Evolutionary conservation across 2,329 filamentous ascomycete species (phyloP).

Genomic region (Fusarium caatingaense): DNA sequence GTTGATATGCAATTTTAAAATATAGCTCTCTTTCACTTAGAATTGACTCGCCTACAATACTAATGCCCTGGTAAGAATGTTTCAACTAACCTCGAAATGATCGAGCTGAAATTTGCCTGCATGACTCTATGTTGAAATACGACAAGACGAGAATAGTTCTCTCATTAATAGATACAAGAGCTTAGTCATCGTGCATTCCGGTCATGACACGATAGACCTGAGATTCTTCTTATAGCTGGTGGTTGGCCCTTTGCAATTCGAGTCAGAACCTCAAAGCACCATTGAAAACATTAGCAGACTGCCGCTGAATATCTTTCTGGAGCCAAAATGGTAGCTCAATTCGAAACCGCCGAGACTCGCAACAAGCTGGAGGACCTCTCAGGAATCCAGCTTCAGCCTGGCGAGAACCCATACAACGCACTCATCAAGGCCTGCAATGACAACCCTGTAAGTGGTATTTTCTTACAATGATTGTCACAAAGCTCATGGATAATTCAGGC

Average conservation of each 20-base stretch:
- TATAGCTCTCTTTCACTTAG: slow-evolving; percentile 1
- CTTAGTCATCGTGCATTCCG: slow-evolving; percentile 37
- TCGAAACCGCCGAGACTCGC: slow-evolving; percentile 51
- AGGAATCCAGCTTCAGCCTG: slow-evolving; percentile 60
- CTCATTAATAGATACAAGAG: slow-evolving; percentile 5
- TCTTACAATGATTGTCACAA: neutral
- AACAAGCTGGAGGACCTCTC: slow-evolving; percentile 68
- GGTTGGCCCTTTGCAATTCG: neutral
- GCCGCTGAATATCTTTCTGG: neutral
- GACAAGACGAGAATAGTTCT: slow-evolving; percentile 18
- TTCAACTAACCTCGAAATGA: slow-evolving; percentile 23
- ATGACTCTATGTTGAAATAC: slow-evolving; percentile 1
- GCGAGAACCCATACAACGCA: slow-evolving; percentile 80
- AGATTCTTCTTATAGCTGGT: slow-evolving; percentile 12
- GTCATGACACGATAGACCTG: neutral
- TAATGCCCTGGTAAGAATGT: slow-evolving; percentile 4
- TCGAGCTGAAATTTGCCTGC: slow-evolving; percentile 9
- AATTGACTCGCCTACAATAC: neutral
- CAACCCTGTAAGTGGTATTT: slow-evolving; percentile 66
- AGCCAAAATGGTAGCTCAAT: slow-evolving; percentile 30
- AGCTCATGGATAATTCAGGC: slow-evolving; percentile 55
- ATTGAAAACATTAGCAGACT: neutral
- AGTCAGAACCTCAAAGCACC: neutral
- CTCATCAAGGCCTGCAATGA: slow-evolving; percentile 75
- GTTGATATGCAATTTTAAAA: slow-evolving; percentile 18